These are phyloP conservation scores for Thymus quinquecostatus DNA, from an alignment of 257 asterid genomes.

Conservation along the genomic window DNA sequence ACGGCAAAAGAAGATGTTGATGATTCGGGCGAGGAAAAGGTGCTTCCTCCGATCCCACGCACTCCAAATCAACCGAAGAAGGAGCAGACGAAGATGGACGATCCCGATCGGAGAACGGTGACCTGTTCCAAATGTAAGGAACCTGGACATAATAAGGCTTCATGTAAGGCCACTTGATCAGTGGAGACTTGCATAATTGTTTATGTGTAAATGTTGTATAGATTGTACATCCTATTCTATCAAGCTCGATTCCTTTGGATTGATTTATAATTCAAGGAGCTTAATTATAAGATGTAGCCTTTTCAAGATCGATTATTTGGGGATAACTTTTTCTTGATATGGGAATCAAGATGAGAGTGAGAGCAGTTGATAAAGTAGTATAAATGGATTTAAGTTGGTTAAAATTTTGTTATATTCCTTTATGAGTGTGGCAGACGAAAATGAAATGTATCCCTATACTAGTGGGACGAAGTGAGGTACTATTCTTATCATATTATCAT, in stretches of 20 bases:
- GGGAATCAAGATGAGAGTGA: too few species aligned
- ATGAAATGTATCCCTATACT: too few species aligned
- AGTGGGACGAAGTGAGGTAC: too few species aligned
- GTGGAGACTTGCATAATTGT: not conserved
- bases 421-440: too few species aligned
- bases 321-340: too few species aligned
- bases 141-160: slow-evolving; percentile 89
- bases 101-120: slow-evolving; percentile 78
- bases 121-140: slow-evolving; percentile 85
- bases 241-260: not conserved
- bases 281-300: too few species aligned
- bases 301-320: too few species aligned
- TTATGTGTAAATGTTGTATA: slow-evolving; percentile 38
- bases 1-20: slow-evolving; percentile 36
- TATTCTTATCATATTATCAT: too few species aligned
- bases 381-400: too few species aligned
- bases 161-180: slow-evolving; percentile 60
- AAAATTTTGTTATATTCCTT: too few species aligned
- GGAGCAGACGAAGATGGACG: slow-evolving; percentile 54
- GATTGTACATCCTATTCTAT: slow-evolving; percentile 20
- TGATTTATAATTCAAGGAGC: not conserved
- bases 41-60: slow-evolving; percentile 72
- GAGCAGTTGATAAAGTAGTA: too few species aligned
- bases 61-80: slow-evolving; percentile 44
- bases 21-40: slow-evolving; percentile 46